These are phyloP conservation scores for Macrophomina pseudophaseolina DNA, from an alignment of 2,329 filamentous ascomycete species.

Conservation along the genomic window DNA sequence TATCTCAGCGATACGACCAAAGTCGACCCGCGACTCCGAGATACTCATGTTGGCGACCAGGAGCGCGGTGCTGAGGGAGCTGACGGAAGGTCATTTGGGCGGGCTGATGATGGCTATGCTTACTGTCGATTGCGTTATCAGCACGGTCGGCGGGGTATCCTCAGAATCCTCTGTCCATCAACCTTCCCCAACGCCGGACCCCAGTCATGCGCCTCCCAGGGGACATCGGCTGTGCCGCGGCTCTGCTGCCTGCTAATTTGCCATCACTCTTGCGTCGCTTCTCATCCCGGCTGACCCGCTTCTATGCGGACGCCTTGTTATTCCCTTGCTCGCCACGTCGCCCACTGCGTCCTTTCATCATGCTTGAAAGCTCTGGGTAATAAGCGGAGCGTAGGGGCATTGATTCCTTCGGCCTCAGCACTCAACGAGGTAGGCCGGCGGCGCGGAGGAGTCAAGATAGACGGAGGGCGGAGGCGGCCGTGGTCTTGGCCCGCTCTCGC, in stretches of 20 bases:
- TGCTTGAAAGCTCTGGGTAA: too few relatives aligned
- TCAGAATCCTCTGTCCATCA: background rate
- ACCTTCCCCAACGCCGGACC: background rate
- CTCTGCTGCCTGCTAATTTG: background rate
- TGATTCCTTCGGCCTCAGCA: too few relatives aligned
- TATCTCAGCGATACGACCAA: background rate
- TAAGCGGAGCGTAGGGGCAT: too few relatives aligned
- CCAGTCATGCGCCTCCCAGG: background rate
- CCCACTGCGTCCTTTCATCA: background rate
- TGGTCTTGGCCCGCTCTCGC: background rate
- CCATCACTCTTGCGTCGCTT: background rate
- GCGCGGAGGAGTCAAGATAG: conserved; percentile 9
- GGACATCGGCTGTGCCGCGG: background rate
- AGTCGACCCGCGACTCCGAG: background rate
- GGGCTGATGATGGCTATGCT: background rate
- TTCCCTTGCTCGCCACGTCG: too few relatives aligned
- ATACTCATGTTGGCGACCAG: background rate
- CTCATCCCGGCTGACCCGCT: background rate
- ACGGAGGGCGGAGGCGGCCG: conserved; percentile 25
- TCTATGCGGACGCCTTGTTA: background rate
- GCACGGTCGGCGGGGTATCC: background rate
- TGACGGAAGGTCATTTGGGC: background rate
- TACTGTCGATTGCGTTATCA: conserved; percentile 1
- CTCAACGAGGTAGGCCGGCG: background rate
- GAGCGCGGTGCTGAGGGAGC: background rate